Evolutionary conservation across 192 early-diverging fungal species (phyloP).

Genomic region (Linnemannia zychae): DNA sequence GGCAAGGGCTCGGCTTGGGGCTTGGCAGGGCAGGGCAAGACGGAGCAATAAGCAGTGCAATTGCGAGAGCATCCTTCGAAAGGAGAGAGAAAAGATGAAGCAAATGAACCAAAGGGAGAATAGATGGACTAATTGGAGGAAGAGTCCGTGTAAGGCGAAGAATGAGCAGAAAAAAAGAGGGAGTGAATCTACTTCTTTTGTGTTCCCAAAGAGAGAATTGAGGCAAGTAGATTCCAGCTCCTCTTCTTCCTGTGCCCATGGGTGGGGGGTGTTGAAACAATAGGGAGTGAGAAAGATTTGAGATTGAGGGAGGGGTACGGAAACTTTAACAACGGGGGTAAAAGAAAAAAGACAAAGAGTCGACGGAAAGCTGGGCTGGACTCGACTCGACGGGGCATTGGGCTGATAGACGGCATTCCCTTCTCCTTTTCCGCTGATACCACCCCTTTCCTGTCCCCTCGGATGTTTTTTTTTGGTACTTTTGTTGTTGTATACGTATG

Average conservation of each 20-base stretch:
- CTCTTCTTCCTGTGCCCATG: neutral
- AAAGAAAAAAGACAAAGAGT: neutral
- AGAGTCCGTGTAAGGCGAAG: constrained; percentile 5
- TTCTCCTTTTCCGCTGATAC: neutral
- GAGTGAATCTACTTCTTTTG: constrained; percentile 25
- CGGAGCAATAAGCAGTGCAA: too few relatives aligned
- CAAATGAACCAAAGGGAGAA: neutral
- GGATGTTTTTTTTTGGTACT: neutral
- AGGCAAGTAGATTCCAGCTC: constrained; percentile 13
- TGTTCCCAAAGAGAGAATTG: constrained; percentile 4
- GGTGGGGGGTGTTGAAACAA: constrained; percentile 7
- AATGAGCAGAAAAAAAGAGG: constrained; percentile 7
- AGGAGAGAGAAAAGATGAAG: neutral
- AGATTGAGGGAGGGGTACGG: neutral
- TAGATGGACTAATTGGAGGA: neutral
- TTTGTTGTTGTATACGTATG: neutral
- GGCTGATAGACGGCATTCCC: neutral
- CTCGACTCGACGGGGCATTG: neutral
- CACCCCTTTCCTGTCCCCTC: neutral
- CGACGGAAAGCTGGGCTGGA: neutral
- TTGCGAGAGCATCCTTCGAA: neutral
- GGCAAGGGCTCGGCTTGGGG: too few relatives aligned
- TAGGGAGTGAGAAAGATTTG: constrained; percentile 3
- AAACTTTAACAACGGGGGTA: neutral
- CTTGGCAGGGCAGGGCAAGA: neutral